phyloP scores from a whole-genome alignment of 2,329 filamentous ascomycete species.

The Phialophora macrospora region DNA sequence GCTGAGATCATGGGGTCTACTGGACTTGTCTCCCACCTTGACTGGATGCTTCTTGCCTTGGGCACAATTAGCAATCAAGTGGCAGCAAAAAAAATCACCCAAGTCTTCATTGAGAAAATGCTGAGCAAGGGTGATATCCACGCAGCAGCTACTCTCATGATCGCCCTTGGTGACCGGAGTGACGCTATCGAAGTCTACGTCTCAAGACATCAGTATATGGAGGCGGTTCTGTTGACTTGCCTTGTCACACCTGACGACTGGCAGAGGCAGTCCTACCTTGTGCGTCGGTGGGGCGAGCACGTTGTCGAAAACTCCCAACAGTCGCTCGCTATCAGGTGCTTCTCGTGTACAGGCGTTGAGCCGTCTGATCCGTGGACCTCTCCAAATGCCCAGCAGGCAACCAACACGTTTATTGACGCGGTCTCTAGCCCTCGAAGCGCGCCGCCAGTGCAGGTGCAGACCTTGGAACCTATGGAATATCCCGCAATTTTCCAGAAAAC shows the following conservation, averaged over 20 bases:
- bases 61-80: conserved; percentile 80
- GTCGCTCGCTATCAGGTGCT: conserved; percentile 87
- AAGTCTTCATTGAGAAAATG: conserved; percentile 86
- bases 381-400: conserved; percentile 70
- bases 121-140: conserved; percentile 90
- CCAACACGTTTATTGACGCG: conserved; percentile 18
- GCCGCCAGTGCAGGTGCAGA: conserved; percentile 54
- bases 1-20: conserved; percentile 70
- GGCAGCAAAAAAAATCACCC: conserved; percentile 86
- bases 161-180: conserved; percentile 88
- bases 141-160: conserved; percentile 87
- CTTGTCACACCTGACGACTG: conserved; percentile 83
- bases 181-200: conserved; percentile 97
- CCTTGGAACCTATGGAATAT: conserved; percentile 44
- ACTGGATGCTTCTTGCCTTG: conserved; percentile 95
- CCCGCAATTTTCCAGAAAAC: conserved; percentile 36
- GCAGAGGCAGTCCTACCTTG: conserved; percentile 84
- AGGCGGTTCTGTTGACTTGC: conserved; percentile 86
- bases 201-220: conserved; percentile 88
- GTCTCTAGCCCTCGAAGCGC: conserved; percentile 13
- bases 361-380: conserved; percentile 87
- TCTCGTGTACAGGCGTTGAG: conserved; percentile 86
- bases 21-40: conserved; percentile 86
- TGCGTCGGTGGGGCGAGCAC: conserved; percentile 93
- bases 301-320: conserved; percentile 85